Evolutionary conservation across 129 eudicot species (phyloP).

Genomic region (Sambucus nigra): DNA sequence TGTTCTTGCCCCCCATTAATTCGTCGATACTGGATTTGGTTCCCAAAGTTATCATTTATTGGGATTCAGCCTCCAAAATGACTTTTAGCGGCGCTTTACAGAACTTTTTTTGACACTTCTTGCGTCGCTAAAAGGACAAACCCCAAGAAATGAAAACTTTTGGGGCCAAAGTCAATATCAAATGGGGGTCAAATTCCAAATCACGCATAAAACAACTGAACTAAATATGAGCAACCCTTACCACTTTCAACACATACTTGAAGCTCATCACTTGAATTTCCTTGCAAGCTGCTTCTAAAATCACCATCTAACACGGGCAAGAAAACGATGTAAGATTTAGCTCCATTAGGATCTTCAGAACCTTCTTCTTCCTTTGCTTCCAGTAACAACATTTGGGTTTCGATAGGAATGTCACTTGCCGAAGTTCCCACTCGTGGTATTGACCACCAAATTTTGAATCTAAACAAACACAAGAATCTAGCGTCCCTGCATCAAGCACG

Average conservation of each 20-base stretch:
- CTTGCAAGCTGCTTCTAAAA: constrained; percentile 40
- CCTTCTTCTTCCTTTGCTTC: constrained; percentile 17
- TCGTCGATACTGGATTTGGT: too few relatives aligned
- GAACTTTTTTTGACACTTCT: too few relatives aligned
- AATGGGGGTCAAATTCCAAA: background rate
- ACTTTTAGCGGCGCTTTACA: too few relatives aligned
- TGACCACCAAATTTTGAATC: constrained; percentile 40
- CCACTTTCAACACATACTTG: constrained; percentile 39
- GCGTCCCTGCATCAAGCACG: constrained; percentile 21
- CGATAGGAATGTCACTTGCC: constrained; percentile 34
- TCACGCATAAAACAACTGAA: background rate
- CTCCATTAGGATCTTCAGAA: constrained; percentile 11
- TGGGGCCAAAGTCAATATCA: too few relatives aligned
- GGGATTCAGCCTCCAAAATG: too few relatives aligned
- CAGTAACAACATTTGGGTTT: constrained; percentile 39
- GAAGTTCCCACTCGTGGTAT: constrained; percentile 39
- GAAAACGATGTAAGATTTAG: constrained; percentile 22
- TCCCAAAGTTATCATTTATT: too few relatives aligned
- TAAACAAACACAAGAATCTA: constrained; percentile 22
- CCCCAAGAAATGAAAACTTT: background rate
- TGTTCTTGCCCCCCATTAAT: too few relatives aligned
- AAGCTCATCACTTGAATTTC: constrained; percentile 33
- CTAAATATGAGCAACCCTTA: background rate
- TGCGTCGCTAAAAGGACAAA: too few relatives aligned
- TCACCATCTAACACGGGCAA: constrained; percentile 33